Evolutionary conservation across 2,329 filamentous ascomycete genomes (phyloP).

Genomic region (Orbilia ellipsospora): DNA sequence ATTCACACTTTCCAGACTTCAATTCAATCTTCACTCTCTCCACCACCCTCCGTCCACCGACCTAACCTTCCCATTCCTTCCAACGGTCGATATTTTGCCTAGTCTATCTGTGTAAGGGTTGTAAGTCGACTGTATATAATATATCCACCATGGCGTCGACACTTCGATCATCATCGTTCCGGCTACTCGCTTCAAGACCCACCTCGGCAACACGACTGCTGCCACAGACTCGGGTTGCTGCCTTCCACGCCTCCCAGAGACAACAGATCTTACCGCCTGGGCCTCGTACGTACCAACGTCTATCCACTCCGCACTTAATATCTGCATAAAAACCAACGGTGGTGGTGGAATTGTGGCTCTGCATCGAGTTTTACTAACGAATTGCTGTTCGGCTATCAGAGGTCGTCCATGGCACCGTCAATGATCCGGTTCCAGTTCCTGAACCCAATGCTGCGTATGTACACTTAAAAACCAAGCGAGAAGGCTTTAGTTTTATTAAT

Average conservation of each 20-base stretch:
- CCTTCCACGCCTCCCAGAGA: constrained; percentile 86
- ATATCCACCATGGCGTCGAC: constrained; percentile 40
- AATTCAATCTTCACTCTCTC: constrained; percentile 12
- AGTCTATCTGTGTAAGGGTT: background rate
- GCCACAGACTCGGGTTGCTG: constrained; percentile 70
- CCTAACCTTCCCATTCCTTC: background rate
- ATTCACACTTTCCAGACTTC: constrained; percentile 40
- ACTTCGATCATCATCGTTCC: constrained; percentile 38
- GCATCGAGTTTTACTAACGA: constrained; percentile 13
- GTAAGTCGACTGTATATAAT: constrained; percentile 1
- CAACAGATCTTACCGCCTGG: constrained; percentile 82
- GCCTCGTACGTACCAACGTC: constrained; percentile 74
- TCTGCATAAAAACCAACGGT: background rate
- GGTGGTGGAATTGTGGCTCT: background rate
- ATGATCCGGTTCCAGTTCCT: constrained; percentile 84
- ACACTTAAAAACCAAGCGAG: no score
- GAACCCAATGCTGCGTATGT: constrained; percentile 71
- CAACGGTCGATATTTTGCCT: constrained; percentile 11
- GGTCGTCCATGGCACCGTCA: constrained; percentile 67
- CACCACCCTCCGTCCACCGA: constrained; percentile 14
- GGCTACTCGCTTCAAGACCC: constrained; percentile 45
- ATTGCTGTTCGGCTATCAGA: constrained; percentile 20
- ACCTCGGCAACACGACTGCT: constrained; percentile 54
- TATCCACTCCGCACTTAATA: constrained; percentile 72
- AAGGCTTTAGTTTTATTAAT: background rate